These are phyloP conservation scores for Salix viminalis DNA, from an alignment of 345 rosid species.

Conservation along the genomic window DNA sequence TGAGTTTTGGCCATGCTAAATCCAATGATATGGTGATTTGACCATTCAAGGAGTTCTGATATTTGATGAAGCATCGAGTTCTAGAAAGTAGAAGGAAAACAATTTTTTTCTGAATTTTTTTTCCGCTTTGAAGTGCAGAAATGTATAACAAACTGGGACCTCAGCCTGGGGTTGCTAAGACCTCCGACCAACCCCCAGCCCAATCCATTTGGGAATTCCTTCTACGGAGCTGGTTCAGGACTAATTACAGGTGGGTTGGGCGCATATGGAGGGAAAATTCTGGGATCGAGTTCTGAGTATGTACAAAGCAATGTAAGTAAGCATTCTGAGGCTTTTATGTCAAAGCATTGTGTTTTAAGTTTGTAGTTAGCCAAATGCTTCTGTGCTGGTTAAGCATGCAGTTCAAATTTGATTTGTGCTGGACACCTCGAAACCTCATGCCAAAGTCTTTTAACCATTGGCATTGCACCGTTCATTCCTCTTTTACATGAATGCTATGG, in stretches of 20 bases:
- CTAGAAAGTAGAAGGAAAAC: not conserved
- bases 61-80: not conserved
- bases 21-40: not conserved
- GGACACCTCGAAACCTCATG: not conserved
- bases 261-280: constrained; percentile 84
- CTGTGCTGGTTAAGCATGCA: not conserved
- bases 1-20: not conserved
- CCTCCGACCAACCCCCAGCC: constrained; percentile 68
- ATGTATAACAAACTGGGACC: constrained; percentile 74
- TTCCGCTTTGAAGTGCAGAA: constrained; percentile 27
- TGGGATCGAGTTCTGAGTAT: constrained; percentile 93
- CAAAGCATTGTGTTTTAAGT: constrained; percentile 1
- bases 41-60: not conserved
- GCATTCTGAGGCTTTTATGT: constrained; percentile 9
- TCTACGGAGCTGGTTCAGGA: constrained; percentile 94
- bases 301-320: constrained; percentile 96
- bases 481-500: not conserved
- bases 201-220: constrained; percentile 81
- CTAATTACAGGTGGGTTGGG: constrained; percentile 83
- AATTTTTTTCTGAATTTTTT: not conserved
- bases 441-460: not conserved
- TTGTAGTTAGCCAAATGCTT: constrained; percentile 12
- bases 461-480: not conserved
- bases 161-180: constrained; percentile 69
- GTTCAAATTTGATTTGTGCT: not conserved